These are phyloP conservation scores for Helotiales sp. DNA, from an alignment of 2,329 filamentous ascomycete species.

Conservation along the genomic window DNA sequence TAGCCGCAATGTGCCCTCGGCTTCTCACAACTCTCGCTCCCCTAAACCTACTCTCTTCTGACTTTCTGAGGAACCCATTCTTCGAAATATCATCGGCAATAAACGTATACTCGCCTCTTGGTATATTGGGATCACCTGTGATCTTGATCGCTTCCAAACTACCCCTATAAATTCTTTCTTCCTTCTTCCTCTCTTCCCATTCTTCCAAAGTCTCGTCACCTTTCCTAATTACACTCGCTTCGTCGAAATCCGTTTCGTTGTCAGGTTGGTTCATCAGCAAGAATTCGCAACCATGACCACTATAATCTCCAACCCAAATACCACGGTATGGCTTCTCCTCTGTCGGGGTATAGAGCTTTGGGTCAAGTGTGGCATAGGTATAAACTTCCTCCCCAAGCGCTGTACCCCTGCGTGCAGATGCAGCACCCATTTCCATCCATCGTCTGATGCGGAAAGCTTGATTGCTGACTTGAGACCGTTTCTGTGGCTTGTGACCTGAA, in stretches of 20 bases:
- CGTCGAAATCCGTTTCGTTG: slow-evolving; percentile 40
- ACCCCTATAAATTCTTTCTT: slow-evolving; percentile 59
- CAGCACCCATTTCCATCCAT: slow-evolving; percentile 69
- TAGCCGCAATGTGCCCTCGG: slow-evolving; percentile 74
- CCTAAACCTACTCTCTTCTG: slow-evolving; percentile 67
- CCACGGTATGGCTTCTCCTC: slow-evolving; percentile 79
- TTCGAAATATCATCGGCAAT: slow-evolving; percentile 74
- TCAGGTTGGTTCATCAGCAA: slow-evolving; percentile 77
- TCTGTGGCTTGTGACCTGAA: slow-evolving; percentile 47
- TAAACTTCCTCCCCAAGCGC: slow-evolving; percentile 56
- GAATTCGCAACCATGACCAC: slow-evolving; percentile 85
- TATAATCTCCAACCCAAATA: slow-evolving; percentile 84
- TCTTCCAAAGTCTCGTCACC: slow-evolving; percentile 46
- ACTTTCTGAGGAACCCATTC: slow-evolving; percentile 61
- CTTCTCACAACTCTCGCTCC: slow-evolving; percentile 73
- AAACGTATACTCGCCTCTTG: slow-evolving; percentile 82
- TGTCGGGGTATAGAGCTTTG: slow-evolving; percentile 77
- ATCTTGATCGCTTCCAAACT: slow-evolving; percentile 83
- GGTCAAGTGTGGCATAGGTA: slow-evolving; percentile 72
- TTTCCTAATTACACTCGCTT: slow-evolving; percentile 41
- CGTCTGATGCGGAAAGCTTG: slow-evolving; percentile 71
- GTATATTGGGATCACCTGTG: slow-evolving; percentile 88
- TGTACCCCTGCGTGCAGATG: slow-evolving; percentile 39
- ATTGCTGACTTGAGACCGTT: slow-evolving; percentile 62
- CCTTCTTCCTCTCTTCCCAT: slow-evolving; percentile 46